Evolutionary conservation across 495 filamentous ascomycete species (phyloP), one percentile per base, ranked within the genome.

Genomic region (Trichoderma virens): DNA sequence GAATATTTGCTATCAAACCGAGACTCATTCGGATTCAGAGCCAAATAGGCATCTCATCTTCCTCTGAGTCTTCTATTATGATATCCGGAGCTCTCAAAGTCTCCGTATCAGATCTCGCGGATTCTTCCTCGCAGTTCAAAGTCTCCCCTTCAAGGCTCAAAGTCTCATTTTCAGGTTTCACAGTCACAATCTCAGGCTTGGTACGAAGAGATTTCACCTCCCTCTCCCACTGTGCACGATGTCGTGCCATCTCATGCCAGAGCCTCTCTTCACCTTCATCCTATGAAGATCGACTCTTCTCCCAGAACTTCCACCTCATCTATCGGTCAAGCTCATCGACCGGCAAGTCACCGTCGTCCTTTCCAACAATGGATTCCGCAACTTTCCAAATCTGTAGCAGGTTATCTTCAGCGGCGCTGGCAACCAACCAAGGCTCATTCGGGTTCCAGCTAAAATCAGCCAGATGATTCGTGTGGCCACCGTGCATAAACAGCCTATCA

Each of bases 381-480:
- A 95, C 90, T 73, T 92, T 93, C 93, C 95, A 98, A 67, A 97
- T 88, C 75, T 98, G 92, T 43, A 99, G 83, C 65, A 98, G 80
- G 68, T 99, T 99, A 77, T 99, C 95, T 71, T 99, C 95, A 2
- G 94, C 93, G 13, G 93, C 93, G 60, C 89, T 93, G 70, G 90
- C 91, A 63, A 98, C 86, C 32, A 96, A 85, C 95, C 95, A 99
- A 14, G 92, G 92, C 70, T 97, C 90, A 69, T 92, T 97, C 65
- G 86, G 83, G 72, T 98, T 99, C 93, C 93, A 99, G 79, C 88
- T 92, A 69, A 99, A 98, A 75, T 99, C 95, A 11, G 90, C 89
- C 45, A 99, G 86, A 63, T 93, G 88, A 72, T 97, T 96, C 18
- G 93, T 99, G 77, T 98, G 95, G 27, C 95, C 95, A 65, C 94